phyloP scores from a whole-genome alignment of 371 early-diverging fungal species.

The Vairimorpha ceranae region DNA sequence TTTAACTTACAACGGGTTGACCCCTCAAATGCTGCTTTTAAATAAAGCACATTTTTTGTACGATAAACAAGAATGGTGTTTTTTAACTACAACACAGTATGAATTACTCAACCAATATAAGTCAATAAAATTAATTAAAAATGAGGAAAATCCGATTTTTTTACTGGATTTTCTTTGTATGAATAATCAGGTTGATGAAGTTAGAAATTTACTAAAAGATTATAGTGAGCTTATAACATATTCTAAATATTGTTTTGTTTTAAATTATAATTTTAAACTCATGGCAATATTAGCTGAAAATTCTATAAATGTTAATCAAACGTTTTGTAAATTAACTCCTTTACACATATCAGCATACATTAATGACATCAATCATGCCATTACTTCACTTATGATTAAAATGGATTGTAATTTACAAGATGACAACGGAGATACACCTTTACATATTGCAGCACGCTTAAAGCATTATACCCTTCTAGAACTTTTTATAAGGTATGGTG shows the following conservation, averaged over 20 bases:
- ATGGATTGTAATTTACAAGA: constrained; percentile 15
- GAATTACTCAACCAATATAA: constrained; percentile 4
- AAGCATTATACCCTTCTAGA: constrained; percentile 14
- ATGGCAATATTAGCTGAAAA: constrained; percentile 34
- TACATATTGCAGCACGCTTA: constrained; percentile 20
- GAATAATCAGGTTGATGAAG: neutral
- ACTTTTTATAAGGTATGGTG: constrained; percentile 23
- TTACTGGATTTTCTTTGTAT: constrained; percentile 50
- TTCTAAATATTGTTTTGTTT: constrained; percentile 31
- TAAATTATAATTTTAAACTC: constrained; percentile 23
- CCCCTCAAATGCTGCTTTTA: constrained; percentile 34
- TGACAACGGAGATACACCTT: constrained; percentile 15
- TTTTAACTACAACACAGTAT: constrained; percentile 40
- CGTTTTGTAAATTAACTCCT: constrained; percentile 42
- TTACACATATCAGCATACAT: constrained; percentile 26
- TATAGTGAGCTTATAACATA: constrained; percentile 21
- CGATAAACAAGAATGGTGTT: constrained; percentile 26
- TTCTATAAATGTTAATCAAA: constrained; percentile 13
- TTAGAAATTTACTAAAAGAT: constrained; percentile 36
- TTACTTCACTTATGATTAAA: constrained; percentile 17
- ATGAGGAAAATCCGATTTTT: constrained; percentile 43
- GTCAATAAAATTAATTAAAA: constrained; percentile 14
- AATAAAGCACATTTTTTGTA: neutral
- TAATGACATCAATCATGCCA: neutral
- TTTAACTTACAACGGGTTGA: constrained; percentile 42